Base-by-base conservation (phyloP, 1,284 basidiomycete species). In the Rhizopogon hawkerae region DNA sequence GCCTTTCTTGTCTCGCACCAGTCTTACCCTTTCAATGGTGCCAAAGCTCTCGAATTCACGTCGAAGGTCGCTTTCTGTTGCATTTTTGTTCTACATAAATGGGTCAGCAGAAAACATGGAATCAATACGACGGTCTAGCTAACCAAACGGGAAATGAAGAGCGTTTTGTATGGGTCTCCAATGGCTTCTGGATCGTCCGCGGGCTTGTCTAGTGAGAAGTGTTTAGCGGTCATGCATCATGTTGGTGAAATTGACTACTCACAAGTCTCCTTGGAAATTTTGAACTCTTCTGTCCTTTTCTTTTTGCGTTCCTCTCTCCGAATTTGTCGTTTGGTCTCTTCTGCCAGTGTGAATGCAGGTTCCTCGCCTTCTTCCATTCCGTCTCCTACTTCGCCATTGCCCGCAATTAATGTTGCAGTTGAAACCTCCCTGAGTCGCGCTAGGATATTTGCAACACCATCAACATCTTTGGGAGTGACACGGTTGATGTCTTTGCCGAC, bases 161-260 rank as follows among this genome's bases (percentile, higher is more conserved):
- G 75, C 0, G 96, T 98, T 68, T 98, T 98, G 74, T 98, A 99
- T 3, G 96, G 95, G 63, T 99, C 96, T 1, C 96, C 94, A 29
- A 85, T 76, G n/a, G 92, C 94, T 63, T 96, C 82, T n/a, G 85
- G 55, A 60, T 99, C 94, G 42, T 93, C 86, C 33, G 85, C 75
- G 8, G 95, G 95, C 64, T 92, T 89, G 70, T 94, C 93, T 92
- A 63, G 21, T 55, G 10, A 14, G 51, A 35, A 44, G 41, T 21
- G 45, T 51, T 53, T 7, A 47, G 54, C 58, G 5, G 58, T 54
- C 14, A 26, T 49, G 41, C 35, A 34, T 3, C 14, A 35, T 23
- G 41, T 51, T 43, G 38, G 38, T 36, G 38, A 46, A 42, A 52
- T 18, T 33, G 45, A 35, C 23, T 9, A 77, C 86, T 54, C 47